Percentiles rank a stretch among this genome's conserved stretches.
Conservation (phyloP, 108 stramenopile genomes). For the Cyclotella sp. region DNA sequence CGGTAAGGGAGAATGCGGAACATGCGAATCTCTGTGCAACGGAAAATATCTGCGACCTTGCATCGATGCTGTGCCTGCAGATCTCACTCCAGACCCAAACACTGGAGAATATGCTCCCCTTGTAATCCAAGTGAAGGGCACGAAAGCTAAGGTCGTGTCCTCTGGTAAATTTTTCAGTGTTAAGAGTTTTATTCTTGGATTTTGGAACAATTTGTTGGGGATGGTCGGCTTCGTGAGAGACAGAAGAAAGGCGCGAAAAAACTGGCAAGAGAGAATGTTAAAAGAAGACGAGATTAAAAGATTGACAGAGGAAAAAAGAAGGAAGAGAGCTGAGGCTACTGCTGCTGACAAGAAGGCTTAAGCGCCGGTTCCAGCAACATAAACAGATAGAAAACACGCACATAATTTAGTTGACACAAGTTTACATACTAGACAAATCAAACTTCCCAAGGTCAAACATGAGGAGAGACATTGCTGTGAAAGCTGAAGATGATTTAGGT, state of each 20-base stretch:
- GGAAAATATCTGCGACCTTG: constrained; percentile 90
- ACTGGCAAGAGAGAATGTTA: constrained; percentile 74
- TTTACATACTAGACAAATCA: too few relatives aligned
- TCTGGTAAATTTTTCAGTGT: constrained; percentile 80
- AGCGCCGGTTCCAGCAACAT: background rate
- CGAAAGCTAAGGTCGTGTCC: constrained; percentile 61
- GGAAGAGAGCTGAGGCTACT: constrained; percentile 40
- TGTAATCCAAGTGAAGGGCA: constrained; percentile 68
- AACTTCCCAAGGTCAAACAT: too few relatives aligned
- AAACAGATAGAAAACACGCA: too few relatives aligned
- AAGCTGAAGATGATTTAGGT: too few relatives aligned
- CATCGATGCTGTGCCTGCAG: constrained; percentile 63
- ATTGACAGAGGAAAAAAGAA: constrained; percentile 66
- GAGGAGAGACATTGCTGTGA: too few relatives aligned
- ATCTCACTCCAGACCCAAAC: constrained; percentile 32
- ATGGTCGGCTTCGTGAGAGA: constrained; percentile 87
- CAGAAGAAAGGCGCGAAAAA: constrained; percentile 68
- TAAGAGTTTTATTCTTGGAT: constrained; percentile 80
- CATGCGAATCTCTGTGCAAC: constrained; percentile 81
- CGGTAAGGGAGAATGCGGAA: constrained; percentile 94
- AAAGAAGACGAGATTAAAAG: constrained; percentile 71
- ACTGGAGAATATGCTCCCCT: constrained; percentile 51
- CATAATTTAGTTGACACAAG: too few relatives aligned
- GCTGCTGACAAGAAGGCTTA: background rate
- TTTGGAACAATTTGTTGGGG: constrained; percentile 85